Evolutionary conservation across 2,329 filamentous ascomycete species (phyloP).

Genomic region (Fusarium tanahbumbuense): DNA sequence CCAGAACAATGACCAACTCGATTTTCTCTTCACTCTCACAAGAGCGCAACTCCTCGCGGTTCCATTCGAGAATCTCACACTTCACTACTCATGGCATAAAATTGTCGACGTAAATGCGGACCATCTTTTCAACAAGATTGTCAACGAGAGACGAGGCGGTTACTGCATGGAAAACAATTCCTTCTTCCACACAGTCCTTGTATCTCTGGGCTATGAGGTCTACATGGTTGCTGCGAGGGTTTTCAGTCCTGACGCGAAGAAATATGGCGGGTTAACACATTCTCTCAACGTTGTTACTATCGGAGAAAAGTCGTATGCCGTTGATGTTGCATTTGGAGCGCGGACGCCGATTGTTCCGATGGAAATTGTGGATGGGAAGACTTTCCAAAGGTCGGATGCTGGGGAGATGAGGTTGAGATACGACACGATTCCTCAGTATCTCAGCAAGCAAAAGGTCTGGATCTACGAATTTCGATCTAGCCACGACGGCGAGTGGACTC

Average conservation of each 20-base stretch:
- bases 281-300: slow-evolving; percentile 22
- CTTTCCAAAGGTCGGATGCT: neutral
- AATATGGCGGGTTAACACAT: slow-evolving; percentile 8
- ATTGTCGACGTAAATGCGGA: slow-evolving; percentile 9
- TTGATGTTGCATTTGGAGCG: slow-evolving; percentile 26
- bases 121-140: slow-evolving; percentile 22
- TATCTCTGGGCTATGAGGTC: slow-evolving; percentile 5
- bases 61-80: slow-evolving; percentile 26
- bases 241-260: neutral
- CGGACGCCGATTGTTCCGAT: slow-evolving; percentile 7
- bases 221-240: slow-evolving; percentile 22
- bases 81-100: slow-evolving; percentile 29
- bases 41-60: slow-evolving; percentile 5
- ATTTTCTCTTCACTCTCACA: neutral
- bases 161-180: slow-evolving; percentile 33
- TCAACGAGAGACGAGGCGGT: slow-evolving; percentile 20
- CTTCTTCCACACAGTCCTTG: slow-evolving; percentile 22
- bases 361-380: neutral
- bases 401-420: slow-evolving; percentile 11
- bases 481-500: slow-evolving; percentile 1
- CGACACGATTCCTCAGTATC: slow-evolving; percentile 6
- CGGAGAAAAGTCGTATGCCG: slow-evolving; percentile 1
- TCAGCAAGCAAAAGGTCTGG: slow-evolving; percentile 17
- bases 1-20: neutral
- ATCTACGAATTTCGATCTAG: slow-evolving; percentile 28